phyloP scores from a whole-genome alignment of 106 monocot species.

The Phalaenopsis aphrodite region DNA sequence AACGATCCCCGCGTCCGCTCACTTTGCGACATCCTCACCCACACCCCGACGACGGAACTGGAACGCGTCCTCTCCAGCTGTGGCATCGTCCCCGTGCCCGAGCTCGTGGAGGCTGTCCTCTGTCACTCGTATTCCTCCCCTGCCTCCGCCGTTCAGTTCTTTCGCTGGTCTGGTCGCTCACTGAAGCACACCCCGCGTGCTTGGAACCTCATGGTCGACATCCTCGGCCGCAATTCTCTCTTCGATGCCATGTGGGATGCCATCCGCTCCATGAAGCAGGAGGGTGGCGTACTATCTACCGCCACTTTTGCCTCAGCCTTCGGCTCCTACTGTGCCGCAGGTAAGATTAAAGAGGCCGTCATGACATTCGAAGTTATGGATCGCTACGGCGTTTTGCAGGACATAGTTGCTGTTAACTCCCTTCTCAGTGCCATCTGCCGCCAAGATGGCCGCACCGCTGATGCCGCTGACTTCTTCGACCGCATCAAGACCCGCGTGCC shows the following conservation, averaged over 20 bases:
- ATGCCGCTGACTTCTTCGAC: slow-evolving; percentile 60
- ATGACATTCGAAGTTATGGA: slow-evolving; percentile 85
- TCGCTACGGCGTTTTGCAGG: slow-evolving; percentile 54
- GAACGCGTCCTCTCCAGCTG: slow-evolving; percentile 32
- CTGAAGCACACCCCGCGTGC: slow-evolving; percentile 29
- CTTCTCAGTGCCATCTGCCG: slow-evolving; percentile 56
- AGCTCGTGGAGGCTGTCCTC: slow-evolving; percentile 50
- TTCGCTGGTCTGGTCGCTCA: slow-evolving; percentile 55
- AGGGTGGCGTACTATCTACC: slow-evolving; percentile 33
- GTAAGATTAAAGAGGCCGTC: slow-evolving; percentile 56
- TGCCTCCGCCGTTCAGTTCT: slow-evolving; percentile 56
- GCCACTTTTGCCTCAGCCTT: slow-evolving; percentile 67
- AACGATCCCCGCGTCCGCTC: slow-evolving; percentile 29
- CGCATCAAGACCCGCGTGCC: slow-evolving; percentile 30
- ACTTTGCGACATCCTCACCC: slow-evolving; percentile 43
- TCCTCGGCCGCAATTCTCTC: slow-evolving; percentile 57
- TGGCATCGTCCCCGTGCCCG: slow-evolving; percentile 35
- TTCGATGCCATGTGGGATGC: slow-evolving; percentile 87
- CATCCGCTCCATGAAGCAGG: slow-evolving; percentile 63
- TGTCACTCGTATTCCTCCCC: slow-evolving; percentile 34
- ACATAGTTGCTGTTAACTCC: slow-evolving; percentile 50
- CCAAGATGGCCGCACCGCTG: slow-evolving; percentile 18
- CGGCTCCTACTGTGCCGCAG: slow-evolving; percentile 47
- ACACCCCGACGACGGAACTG: slow-evolving; percentile 18
- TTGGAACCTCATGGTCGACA: slow-evolving; percentile 79